Percentiles rank a stretch among this genome's conserved stretches.
These are phyloP conservation scores for Trametes elegans DNA, from an alignment of 768 basidiomycete species.

Conservation along the genomic window DNA sequence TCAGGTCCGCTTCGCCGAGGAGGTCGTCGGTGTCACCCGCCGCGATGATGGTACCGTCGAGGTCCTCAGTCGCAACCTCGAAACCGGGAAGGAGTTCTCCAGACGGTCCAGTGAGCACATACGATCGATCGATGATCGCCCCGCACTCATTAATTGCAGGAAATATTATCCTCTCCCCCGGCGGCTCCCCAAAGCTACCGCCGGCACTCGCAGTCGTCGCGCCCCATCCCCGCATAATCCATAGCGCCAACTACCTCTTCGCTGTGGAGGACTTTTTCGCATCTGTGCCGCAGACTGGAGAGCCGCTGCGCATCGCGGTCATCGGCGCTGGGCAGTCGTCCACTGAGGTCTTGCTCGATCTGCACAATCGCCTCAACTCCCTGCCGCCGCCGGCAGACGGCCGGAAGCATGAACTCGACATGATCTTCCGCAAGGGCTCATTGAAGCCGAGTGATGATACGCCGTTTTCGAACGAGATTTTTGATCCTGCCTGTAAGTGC, in stretches of 20 bases:
- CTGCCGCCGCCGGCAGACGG: constrained; percentile 28
- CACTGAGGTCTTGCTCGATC: constrained; percentile 45
- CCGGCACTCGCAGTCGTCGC: constrained; percentile 31
- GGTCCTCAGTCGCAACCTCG: constrained; percentile 36
- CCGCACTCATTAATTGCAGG: constrained; percentile 26
- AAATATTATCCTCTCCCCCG: constrained; percentile 51
- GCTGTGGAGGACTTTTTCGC: constrained; percentile 38
- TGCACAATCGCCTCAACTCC: constrained; percentile 37
- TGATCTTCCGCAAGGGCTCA: constrained; percentile 50
- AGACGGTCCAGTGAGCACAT: constrained; percentile 39
- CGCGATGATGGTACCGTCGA: constrained; percentile 35
- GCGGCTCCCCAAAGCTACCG: constrained; percentile 46
- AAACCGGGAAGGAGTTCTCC: constrained; percentile 34
- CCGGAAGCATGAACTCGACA: constrained; percentile 41
- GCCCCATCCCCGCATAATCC: constrained; percentile 38
- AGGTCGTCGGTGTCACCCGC: constrained; percentile 41
- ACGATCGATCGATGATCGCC: not conserved
- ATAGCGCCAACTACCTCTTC: constrained; percentile 43
- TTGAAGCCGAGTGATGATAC: constrained; percentile 52
- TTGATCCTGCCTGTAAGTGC: constrained; percentile 45
- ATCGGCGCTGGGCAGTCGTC: constrained; percentile 49
- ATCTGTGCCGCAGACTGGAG: constrained; percentile 22
- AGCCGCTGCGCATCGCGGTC: constrained; percentile 42
- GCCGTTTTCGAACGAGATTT: constrained; percentile 54
- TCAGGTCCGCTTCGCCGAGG: constrained; percentile 44